Conservation (phyloP, 805 yeast species). For the Cephaloascus fragrans region DNA sequence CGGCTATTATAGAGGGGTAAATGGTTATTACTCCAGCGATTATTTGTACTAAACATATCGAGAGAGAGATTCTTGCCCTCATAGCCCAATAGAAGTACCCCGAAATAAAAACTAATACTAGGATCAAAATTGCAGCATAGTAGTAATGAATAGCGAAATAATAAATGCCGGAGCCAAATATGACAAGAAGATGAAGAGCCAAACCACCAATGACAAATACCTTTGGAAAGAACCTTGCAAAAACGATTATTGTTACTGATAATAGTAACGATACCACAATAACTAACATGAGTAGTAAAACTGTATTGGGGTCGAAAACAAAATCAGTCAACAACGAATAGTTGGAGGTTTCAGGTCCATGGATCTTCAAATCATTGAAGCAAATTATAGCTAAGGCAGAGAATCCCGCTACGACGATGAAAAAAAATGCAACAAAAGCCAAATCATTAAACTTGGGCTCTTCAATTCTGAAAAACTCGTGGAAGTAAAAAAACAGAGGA, state of each 20-base stretch:
- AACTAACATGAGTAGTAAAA: constrained; percentile 58
- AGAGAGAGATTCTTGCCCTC: constrained; percentile 62
- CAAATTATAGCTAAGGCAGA: constrained; percentile 61
- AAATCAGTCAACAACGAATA: constrained; percentile 44
- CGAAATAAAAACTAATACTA: constrained; percentile 52
- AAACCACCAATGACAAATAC: constrained; percentile 63
- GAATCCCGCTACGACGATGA: constrained; percentile 48
- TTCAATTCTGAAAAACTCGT: constrained; percentile 57
- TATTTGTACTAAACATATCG: constrained; percentile 57
- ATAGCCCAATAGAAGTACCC: constrained; percentile 69
- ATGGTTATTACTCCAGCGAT: constrained; percentile 70
- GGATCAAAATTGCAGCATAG: constrained; percentile 72
- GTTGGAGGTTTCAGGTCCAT: constrained; percentile 53
- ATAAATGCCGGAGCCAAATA: constrained; percentile 69
- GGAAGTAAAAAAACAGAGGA: too few species aligned
- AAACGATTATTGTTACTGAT: constrained; percentile 42
- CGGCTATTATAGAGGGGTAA: constrained; percentile 60
- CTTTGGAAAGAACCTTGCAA: constrained; percentile 58
- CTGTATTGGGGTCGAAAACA: constrained; percentile 66
- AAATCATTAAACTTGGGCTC: constrained; percentile 62
- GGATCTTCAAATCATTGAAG: constrained; percentile 50
- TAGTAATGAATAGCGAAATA: constrained; percentile 60
- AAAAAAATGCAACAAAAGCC: constrained; percentile 50
- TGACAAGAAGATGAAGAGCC: constrained; percentile 53
- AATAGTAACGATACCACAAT: constrained; percentile 50